Evolutionary conservation across 2,329 filamentous ascomycete species (phyloP).

Genomic region (Arthrinium phaeospermum): DNA sequence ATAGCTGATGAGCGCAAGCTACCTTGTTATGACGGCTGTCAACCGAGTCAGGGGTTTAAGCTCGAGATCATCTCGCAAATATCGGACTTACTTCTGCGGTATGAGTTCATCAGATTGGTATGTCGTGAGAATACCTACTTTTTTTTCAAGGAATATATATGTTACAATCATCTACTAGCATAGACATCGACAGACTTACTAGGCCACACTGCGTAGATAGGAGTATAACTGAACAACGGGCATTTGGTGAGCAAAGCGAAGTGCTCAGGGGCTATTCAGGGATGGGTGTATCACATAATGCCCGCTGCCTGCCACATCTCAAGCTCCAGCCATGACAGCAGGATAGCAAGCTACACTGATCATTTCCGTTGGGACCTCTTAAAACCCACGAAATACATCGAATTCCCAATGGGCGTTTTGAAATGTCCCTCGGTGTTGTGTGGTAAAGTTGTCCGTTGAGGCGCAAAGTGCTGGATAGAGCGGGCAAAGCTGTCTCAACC

Average conservation of each 20-base stretch:
- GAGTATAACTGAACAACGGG: no score
- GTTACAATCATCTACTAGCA: no score
- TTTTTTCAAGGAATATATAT: neutral
- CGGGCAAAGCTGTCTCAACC: neutral
- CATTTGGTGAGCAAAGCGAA: no score
- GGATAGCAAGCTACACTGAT: neutral
- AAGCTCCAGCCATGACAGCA: neutral
- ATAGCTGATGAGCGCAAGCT: neutral
- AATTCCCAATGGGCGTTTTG: no score
- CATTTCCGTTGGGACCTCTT: neutral
- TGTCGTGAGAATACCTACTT: neutral
- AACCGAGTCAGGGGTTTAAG: neutral
- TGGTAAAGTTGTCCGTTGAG: neutral
- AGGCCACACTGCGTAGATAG: no score
- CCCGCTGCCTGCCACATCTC: neutral
- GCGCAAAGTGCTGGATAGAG: neutral
- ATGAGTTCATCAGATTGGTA: neutral
- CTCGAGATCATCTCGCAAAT: neutral
- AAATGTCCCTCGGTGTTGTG: no score
- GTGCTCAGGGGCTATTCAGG: no score
- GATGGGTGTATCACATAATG: neutral
- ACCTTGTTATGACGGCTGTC: constrained; percentile 1
- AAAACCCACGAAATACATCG: neutral
- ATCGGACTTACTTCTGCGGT: neutral
- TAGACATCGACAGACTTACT: no score